These are phyloP conservation scores for Ophiostoma novo-ulmi DNA, from an alignment of 2,329 filamentous ascomycete genomes.

Conservation along the genomic window DNA sequence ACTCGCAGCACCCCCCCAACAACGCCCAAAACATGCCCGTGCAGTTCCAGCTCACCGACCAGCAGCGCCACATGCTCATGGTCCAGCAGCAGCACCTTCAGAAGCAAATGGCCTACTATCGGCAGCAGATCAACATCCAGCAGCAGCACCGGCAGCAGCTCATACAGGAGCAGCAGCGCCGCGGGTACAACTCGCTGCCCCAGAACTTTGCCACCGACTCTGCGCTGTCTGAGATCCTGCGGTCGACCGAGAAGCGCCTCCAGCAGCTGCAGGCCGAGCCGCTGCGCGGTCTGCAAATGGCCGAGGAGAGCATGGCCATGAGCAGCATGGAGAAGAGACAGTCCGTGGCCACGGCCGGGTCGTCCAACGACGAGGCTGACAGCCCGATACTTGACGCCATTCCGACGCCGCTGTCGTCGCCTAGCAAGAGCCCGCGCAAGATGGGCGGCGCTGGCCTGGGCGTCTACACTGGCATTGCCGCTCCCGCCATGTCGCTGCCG, in stretches of 20 bases:
- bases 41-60: conserved; percentile 14
- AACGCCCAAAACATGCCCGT: neutral
- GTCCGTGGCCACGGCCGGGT: neutral
- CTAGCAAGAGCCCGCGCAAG: conserved; percentile 24
- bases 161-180: conserved; percentile 15
- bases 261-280: conserved; percentile 22
- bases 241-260: conserved; percentile 49
- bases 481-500: neutral
- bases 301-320: neutral
- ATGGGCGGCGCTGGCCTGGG: neutral
- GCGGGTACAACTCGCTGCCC: conserved; percentile 13
- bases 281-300: neutral
- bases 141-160: conserved; percentile 18
- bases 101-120: conserved; percentile 17
- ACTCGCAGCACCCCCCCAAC: neutral
- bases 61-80: conserved; percentile 23
- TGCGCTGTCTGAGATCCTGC: conserved; percentile 48
- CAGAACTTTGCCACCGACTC: conserved; percentile 38
- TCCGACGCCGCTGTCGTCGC: conserved; percentile 25
- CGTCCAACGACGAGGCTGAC: conserved; percentile 9
- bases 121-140: conserved; percentile 19
- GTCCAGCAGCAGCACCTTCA: conserved; percentile 21
- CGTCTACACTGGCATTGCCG: neutral
- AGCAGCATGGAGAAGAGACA: neutral
- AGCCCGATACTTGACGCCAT: conserved; percentile 14